Percentiles rank a stretch among this genome's conserved stretches.
Conservation (phyloP, 371 early-diverging fungal genomes). For the Choanephora cucurbitarum region DNA sequence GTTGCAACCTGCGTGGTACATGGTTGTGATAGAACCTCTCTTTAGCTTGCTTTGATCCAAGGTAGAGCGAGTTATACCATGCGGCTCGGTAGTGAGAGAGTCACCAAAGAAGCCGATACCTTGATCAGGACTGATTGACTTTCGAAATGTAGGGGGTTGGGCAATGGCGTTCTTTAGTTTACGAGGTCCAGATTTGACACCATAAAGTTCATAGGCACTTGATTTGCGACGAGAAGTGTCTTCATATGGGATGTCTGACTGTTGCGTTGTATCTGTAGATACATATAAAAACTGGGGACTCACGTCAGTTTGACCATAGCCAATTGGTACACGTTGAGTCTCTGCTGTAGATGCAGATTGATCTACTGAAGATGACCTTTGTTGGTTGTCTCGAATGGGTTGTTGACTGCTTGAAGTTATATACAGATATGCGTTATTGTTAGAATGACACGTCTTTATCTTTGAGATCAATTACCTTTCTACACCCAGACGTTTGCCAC, state of each 20-base stretch:
- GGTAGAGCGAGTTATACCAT: constrained; percentile 12
- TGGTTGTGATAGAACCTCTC: constrained; percentile 10
- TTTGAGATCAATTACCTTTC: too few relatives aligned
- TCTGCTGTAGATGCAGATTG: constrained; percentile 5
- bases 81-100: constrained; percentile 9
- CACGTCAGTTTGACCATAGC: constrained; percentile 6
- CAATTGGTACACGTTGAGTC: constrained; percentile 16
- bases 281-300: constrained; percentile 2
- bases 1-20: constrained; percentile 3
- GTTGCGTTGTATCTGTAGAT: constrained; percentile 6
- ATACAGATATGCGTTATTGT: too few relatives aligned
- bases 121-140: constrained; percentile 7
- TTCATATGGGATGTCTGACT: constrained; percentile 10
- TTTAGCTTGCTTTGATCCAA: constrained; percentile 13
- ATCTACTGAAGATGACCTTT: constrained; percentile 17
- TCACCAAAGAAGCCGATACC: constrained; percentile 24
- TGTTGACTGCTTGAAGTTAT: neutral
- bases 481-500: too few relatives aligned
- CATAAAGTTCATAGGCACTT: neutral
- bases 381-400: constrained; percentile 7
- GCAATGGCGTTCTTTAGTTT: neutral
- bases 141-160: constrained; percentile 6
- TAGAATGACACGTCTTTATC: too few relatives aligned
- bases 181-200: neutral
- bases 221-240: constrained; percentile 9